Evolutionary conservation across 2,329 filamentous ascomycete genomes (phyloP), one percentile per base, ranked within the genome.

Genomic region (Didymella sp.): DNA sequence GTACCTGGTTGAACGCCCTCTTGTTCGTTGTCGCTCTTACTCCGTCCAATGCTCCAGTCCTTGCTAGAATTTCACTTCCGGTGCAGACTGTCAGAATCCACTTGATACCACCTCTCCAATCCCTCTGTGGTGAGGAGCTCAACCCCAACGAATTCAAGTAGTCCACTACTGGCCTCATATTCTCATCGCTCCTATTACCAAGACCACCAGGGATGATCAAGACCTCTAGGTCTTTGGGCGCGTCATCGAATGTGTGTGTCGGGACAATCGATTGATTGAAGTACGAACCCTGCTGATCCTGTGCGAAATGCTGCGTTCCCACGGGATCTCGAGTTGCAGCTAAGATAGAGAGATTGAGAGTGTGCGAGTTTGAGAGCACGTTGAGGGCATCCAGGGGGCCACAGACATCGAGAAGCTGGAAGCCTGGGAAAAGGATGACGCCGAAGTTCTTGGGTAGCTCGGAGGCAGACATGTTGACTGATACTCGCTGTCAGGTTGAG

Each of bases 1-100:
- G 19, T 66, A 70, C 69, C 7, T 66, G 66, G 24, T 74, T 72
- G 79, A 83, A 90, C 0, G 80, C 79, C 6, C 73, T 73, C 73
- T 90, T 91, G 69, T 90, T 91, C 15, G 85, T 88, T 3, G 89
- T 91, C 4, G 87, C 89, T 15, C 79, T 76, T 58, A 76, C 78
- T 0, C 85, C 84, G 58, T 89, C 81, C 27, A 91, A 70, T 2
- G 89, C 72, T 0, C 88, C 87, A 0, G 86, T 78, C 40, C 78
- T 75, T 0, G 87, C 87, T 0, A 84, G 79, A 4, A 89, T 72
- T 2, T 82, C 82, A 4, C 84, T 79, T 0, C 88, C 88, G 1
- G 87, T 91, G 72, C 89, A 91, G 1, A 91, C 81, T 0, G 87
- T 88, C 40, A 91, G 77, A 12, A 89, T 66, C 61, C 84, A 84